Conservation (phyloP, 495 filamentous ascomycete genomes). For the Aspergillus incahuasiensis region DNA sequence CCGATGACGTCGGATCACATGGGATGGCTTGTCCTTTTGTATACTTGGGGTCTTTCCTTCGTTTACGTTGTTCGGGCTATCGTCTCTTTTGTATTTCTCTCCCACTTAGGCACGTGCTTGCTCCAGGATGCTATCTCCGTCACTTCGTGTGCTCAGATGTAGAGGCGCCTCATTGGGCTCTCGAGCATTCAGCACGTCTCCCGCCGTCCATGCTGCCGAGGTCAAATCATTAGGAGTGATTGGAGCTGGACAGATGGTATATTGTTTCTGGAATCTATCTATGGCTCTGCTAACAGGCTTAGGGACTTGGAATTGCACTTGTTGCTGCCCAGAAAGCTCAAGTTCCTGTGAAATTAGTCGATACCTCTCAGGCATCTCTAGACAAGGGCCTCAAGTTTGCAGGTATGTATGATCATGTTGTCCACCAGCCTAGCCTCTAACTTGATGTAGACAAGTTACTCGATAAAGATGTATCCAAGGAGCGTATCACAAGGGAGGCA, state of each 20-base stretch:
- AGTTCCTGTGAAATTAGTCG: conserved; percentile 82
- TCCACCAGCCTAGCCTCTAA: neutral
- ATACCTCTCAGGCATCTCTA: conserved; percentile 78
- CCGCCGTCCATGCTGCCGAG: conserved; percentile 54
- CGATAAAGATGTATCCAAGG: conserved; percentile 84
- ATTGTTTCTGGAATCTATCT: neutral
- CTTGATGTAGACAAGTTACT: conserved; percentile 73
- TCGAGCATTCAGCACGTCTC: conserved; percentile 43
- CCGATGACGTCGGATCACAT: conserved; percentile 40
- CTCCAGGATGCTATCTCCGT: conserved; percentile 30
- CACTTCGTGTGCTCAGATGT: conserved; percentile 27
- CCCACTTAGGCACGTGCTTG: neutral
- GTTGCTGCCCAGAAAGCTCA: conserved; percentile 83
- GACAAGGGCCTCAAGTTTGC: conserved; percentile 91
- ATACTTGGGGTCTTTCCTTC: neutral
- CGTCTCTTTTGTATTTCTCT: neutral
- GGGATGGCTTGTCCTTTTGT: conserved; percentile 2
- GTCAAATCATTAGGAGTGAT: conserved; percentile 89
- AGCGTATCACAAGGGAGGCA: conserved; percentile 71
- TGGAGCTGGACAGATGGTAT: conserved; percentile 93
- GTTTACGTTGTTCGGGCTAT: neutral
- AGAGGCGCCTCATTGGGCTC: conserved; percentile 30
- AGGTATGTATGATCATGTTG: conserved; percentile 44
- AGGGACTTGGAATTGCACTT: conserved; percentile 95
- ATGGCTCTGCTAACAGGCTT: conserved; percentile 11